Base-by-base conservation (phyloP, 495 filamentous ascomycete genomes). In the Neurospora discreta region DNA sequence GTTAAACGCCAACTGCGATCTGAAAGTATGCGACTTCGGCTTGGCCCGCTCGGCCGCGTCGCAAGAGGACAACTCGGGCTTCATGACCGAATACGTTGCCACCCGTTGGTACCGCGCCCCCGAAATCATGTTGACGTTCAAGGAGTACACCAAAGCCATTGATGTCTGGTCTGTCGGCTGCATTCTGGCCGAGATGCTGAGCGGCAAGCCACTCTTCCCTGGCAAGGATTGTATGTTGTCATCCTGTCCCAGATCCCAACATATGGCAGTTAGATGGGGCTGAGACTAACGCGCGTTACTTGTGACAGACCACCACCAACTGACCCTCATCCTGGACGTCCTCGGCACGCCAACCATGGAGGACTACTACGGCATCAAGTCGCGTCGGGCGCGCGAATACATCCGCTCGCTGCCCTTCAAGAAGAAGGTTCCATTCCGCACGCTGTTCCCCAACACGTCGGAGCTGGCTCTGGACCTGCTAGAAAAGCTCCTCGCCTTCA, bases 61-160 rank as follows among this genome's bases (percentile, higher is more conserved):
- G 70, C 95, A 91, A 76, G 96, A 98, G 76, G 96, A 99, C 81
- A 99, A 99, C 83, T 97, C 95, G 9, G 96, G 96, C 38, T 99
- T 98, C 87, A 99, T 99, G 96, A 99, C 96, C 18, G 96, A 99
- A 92, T 99, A 99, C 79, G 96, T 99, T 70, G 96, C 96, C 67
- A 99, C 96, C 70, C 88, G 96, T 78, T 99, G 96, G 96, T 99
- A 99, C 82, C 92, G 96, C 80, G 95, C 96, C 2, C 96, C 96
- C 68, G 96, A 99, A 82, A 99, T 99, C 82, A 99, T 99, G 96
- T 90, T 99, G 85, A 98, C 95, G 68, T 99, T 99, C 88, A 98
- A 99, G 85, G 95, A 98, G 84, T 98, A 99, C 84, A 99, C 96
- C 72, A 99, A 98, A 85, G 96, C 96, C 40, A 99, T 99, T 80